These are phyloP conservation scores for Fusarium pseudoanthophilum DNA, from an alignment of 2,329 filamentous ascomycete genomes.

Conservation along the genomic window DNA sequence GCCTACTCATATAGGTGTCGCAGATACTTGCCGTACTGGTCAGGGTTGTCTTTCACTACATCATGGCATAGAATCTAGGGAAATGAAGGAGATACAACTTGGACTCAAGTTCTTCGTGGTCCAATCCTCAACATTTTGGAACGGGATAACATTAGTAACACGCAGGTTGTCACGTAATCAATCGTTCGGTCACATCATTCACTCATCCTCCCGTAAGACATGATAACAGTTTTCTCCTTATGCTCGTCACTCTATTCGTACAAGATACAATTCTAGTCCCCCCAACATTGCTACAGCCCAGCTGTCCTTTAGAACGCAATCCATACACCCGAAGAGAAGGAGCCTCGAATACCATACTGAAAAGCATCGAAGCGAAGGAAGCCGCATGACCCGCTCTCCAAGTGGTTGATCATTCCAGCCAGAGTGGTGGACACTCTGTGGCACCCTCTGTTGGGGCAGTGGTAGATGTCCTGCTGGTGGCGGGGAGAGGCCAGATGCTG, in stretches of 20 bases:
- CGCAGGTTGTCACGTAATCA: no score
- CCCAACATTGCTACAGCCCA: neutral
- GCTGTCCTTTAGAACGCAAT: slow-evolving; percentile 11
- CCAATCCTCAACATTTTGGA: no score
- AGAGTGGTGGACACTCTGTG: slow-evolving; percentile 53
- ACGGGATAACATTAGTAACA: no score
- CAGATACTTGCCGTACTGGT: no score
- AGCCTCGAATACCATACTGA: slow-evolving; percentile 45
- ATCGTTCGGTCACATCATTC: no score
- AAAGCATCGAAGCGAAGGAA: slow-evolving; percentile 53
- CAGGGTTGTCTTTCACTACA: no score
- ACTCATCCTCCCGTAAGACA: no score
- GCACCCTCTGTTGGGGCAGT: slow-evolving; percentile 53
- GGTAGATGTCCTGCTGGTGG: slow-evolving; percentile 53
- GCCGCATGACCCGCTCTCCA: slow-evolving; percentile 57
- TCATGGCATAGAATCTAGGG: no score
- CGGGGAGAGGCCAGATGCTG: slow-evolving; percentile 64
- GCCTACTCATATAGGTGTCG: no score
- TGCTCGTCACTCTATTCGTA: neutral
- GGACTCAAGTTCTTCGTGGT: no score
- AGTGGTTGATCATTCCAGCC: slow-evolving; percentile 54
- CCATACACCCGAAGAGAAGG: slow-evolving; percentile 20
- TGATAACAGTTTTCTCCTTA: neutral
- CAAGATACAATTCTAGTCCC: neutral
- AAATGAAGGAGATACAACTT: no score